Base-by-base conservation (phyloP, 495 filamentous ascomycete species). In the Pseudoneurospora amorphoporcata region DNA sequence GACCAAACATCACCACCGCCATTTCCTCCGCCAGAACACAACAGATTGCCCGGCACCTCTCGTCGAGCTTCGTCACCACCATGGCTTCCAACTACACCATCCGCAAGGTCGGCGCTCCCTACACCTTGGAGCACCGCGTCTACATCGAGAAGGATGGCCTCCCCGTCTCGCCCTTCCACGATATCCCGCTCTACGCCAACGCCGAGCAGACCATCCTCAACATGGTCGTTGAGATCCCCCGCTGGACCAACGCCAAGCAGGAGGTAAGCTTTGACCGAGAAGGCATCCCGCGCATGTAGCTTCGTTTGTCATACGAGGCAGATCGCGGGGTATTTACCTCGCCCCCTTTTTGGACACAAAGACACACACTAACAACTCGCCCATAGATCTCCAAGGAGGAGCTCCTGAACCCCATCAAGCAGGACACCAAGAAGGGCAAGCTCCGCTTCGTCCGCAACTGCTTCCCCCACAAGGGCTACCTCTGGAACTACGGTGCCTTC, bases 401-500 rank as follows among this genome's bases (percentile, higher is more conserved):
- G 83, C 88, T 91, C 82, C 91, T 97, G 77, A 97, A 97, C 87
- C 94, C 94, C 81, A 97, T 98, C 84, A 97, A 97, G 89, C 91
- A 94, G 83, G 91, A 94, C 82, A 84, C 88, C 78, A 94, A 94
- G 90, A 94, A 94, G 85, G 92, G 92, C 84, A 94, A 92, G 86
- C 94, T 98, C 73, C 93, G 95, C 76, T 99, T 90, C 82, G 96
- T 99, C 82, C 93, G 95, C 84, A 99, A 99, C 90, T 98, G 95
- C 90, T 99, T 99, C 89, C 95, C 95, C 75, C 96, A 99, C 90
- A 97, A 98, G 89, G 95, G 95, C 70, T 99, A 98, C 83, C 92
- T 98, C 75, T 99, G 96, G 96, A 99, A 98, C 88, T 99, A 99
- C 83, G 95, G 95, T 84, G 93, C 94, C 84, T 98, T 99, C 90